Conservation (phyloP, 495 filamentous ascomycete species). For the Cladorrhinum samala region DNA sequence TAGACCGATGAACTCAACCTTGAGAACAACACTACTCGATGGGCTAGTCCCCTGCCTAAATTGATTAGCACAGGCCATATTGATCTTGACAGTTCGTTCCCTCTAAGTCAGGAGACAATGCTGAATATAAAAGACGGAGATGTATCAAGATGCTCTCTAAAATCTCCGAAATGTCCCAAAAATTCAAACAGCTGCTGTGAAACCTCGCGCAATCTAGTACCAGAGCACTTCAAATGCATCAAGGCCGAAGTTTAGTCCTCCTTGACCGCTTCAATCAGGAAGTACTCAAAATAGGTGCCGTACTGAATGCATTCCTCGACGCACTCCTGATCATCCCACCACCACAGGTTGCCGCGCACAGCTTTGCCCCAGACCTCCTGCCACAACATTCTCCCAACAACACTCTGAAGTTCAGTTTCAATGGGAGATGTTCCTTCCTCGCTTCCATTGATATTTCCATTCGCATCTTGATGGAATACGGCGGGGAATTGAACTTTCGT, state of each 20-base stretch:
- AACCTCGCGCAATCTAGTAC: neutral
- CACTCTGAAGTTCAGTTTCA: slow-evolving; percentile 30
- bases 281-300: slow-evolving; percentile 44
- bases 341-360: slow-evolving; percentile 39
- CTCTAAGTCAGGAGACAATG: no score
- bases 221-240: no score
- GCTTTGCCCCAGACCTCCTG: slow-evolving; percentile 42
- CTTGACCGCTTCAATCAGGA: slow-evolving; percentile 41
- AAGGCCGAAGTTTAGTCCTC: neutral
- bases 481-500: slow-evolving; percentile 33
- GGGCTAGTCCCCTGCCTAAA: no score
- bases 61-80: no score
- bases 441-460: slow-evolving; percentile 1
- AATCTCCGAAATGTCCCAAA: neutral
- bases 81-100: no score
- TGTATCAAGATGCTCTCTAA: no score
- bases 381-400: slow-evolving; percentile 38
- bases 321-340: slow-evolving; percentile 46
- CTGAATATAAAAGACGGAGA: no score
- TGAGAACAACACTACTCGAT: no score
- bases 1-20: no score
- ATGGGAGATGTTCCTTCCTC: slow-evolving; percentile 5
- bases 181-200: neutral
- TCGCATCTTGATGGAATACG: slow-evolving; percentile 13
- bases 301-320: slow-evolving; percentile 40